phyloP scores from a whole-genome alignment of 148 eudicot genomes.

The Amaranthus palmeri region DNA sequence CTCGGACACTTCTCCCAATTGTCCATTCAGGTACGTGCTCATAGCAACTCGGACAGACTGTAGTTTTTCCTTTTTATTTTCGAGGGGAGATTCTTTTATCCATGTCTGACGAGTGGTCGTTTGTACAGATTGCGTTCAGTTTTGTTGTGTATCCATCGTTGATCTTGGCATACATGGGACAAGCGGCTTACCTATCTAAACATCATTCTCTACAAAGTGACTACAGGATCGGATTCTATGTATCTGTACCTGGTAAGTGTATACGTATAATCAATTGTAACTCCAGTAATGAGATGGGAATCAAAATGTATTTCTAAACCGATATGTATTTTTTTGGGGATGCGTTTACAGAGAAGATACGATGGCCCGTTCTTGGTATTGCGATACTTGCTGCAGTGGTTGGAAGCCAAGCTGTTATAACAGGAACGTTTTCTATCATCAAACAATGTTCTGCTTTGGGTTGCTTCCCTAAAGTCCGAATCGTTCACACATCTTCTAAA shows the following conservation, averaged over 20 bases:
- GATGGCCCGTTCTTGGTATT: constrained; percentile 69
- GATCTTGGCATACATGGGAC: constrained; percentile 74
- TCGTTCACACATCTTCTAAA: constrained; percentile 66
- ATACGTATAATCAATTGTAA: background rate
- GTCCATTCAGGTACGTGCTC: constrained; percentile 29
- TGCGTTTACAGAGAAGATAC: constrained; percentile 38
- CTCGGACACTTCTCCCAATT: constrained; percentile 41
- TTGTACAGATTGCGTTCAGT: constrained; percentile 71
- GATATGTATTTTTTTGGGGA: background rate
- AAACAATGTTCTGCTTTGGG: constrained; percentile 59
- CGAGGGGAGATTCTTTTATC: background rate
- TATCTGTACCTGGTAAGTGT: constrained; percentile 32
- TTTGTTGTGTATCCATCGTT: constrained; percentile 75
- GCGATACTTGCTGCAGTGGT: constrained; percentile 70
- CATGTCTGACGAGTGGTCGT: constrained; percentile 2
- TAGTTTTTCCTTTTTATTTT: background rate
- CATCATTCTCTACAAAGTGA: constrained; percentile 38
- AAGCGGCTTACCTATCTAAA: constrained; percentile 66
- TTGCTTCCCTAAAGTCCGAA: constrained; percentile 68
- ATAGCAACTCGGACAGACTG: background rate
- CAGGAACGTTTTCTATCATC: constrained; percentile 62
- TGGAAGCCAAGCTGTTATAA: constrained; percentile 84
- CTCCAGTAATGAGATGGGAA: background rate
- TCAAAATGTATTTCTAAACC: background rate
- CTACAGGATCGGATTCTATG: constrained; percentile 37